Base-by-base conservation (phyloP, 768 basidiomycete species). In the Lactifluus echinatus region DNA sequence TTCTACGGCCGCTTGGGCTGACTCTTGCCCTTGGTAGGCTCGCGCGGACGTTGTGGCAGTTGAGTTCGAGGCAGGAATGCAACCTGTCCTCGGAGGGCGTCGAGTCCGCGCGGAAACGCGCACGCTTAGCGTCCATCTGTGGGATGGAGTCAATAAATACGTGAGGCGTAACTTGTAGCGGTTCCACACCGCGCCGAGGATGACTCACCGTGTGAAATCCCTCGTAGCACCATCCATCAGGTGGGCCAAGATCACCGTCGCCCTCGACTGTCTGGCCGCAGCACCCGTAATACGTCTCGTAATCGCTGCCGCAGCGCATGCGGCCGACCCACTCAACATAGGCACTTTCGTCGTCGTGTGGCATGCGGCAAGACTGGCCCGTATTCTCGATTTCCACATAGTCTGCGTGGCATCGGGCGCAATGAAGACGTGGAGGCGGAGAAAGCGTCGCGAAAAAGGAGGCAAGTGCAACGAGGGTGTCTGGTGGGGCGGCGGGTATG, bases 171-270 rank as follows among this genome's bases (percentile, higher is more conserved):
- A n/a, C n/a, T n/a, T 37, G 14, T 17, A 8, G 39, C 39, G n/a
- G 10, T 21, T 42, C 21, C 2, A 12, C 21, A 10, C 10, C 10
- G 31, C n/a, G n/a, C 17, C 39, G 4, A 12, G 40, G 19, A 10
- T 15, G 42, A 77, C 81, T 59, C 50, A 84, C 83, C 8, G 88
- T 89, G 67, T 91, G 88, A 68, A 77, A 79, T 3, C 88, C 88
- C 67, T 90, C 87, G 64, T 89, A 90, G 65, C 88, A 91, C 87
- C 87, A 91, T 1, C 88, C 89, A 66, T 89, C 86, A 1, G 88
- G 89, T 1, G 89, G 88, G 0, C 88, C 88, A 72, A 85, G 84
- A 60, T 87, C 84, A 1, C 89, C 88, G 61, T 85, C 82, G 0
- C 88, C 88, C 24, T 87, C 83, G 6, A 82, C 83, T 0, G 79